Base-by-base conservation (phyloP, 208 protist genomes). In the Porcisia deanei region DNA sequence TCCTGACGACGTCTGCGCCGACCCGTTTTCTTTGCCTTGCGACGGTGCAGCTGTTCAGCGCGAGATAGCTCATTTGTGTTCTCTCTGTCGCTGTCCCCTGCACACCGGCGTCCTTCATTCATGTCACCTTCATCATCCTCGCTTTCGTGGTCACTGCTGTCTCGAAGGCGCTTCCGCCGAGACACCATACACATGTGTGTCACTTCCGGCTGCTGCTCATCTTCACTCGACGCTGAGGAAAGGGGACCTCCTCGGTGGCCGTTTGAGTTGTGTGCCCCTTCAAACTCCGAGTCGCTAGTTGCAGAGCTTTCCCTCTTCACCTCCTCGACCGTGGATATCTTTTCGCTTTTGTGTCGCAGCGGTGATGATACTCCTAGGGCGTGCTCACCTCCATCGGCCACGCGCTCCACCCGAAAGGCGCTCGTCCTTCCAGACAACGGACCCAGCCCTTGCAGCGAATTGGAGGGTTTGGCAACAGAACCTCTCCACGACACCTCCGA, bases 11-110 rank as follows among this genome's bases (percentile, higher is more conserved):
- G 71, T 8, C 78, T 65, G 12, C 78, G 78, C 4, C 72, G 64
- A 30, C 78, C 78, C 3, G 61, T 58, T 54, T 75, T 79, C 68
- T 83, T 82, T 9, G 57, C 43, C 58, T 82, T 82, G 25, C 77
- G 61, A 7, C 60, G 72, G 37, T 64, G 53, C 59, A 55, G 64
- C 43, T 64, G 52, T 16, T 72, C 37, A 72, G 18, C 64, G 39
- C 6, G 5, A 16, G 30, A 22, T 25, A 18, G 16, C n/a, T 34
- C 49, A n/a, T 54, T 39, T 30, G 43, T 39, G 16, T 41, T 49
- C 20, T 30, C 76, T 60, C 52, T 60, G 43, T 59, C 22, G 25
- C 30, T 53, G 60, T 58, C 20, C 30, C 41, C 47, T 14, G 66
- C n/a, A 30, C 49, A 49, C 16, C 30, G 66, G 2, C 66, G 30